phyloP scores from a whole-genome alignment of 1,284 basidiomycete genomes.

The Rugosomyces carneus region DNA sequence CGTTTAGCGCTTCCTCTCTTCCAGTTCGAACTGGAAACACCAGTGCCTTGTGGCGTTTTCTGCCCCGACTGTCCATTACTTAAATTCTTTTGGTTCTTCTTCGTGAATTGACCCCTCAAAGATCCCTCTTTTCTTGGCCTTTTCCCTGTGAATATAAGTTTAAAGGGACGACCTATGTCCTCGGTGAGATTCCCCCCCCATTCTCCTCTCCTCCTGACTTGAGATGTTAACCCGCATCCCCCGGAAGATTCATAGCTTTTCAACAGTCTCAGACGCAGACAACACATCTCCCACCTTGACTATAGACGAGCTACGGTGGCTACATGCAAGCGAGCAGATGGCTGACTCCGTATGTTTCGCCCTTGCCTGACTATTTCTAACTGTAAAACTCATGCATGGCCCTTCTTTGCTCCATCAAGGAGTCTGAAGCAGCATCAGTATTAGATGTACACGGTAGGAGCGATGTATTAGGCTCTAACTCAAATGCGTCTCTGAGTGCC shows the following conservation, averaged over 20 bases:
- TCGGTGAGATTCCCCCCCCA: slow-evolving; percentile 17
- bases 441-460: slow-evolving; percentile 2
- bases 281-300: slow-evolving; percentile 28
- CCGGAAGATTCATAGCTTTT: slow-evolving; percentile 11
- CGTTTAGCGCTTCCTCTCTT: slow-evolving; percentile 5
- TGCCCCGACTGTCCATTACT: background rate
- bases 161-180: background rate
- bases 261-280: slow-evolving; percentile 20
- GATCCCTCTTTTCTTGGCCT: background rate
- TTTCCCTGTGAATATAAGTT: slow-evolving; percentile 9
- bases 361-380: slow-evolving; percentile 17
- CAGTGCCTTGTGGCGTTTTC: slow-evolving; percentile 5
- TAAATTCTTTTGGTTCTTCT: background rate
- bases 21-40: slow-evolving; percentile 10
- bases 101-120: background rate
- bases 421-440: slow-evolving; percentile 5
- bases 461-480: background rate
- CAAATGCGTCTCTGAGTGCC: background rate
- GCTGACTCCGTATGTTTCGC: slow-evolving; percentile 15
- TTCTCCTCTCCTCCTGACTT: background rate
- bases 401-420: background rate
- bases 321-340: slow-evolving; percentile 32
- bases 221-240: slow-evolving; percentile 1
- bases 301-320: slow-evolving; percentile 41
- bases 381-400: slow-evolving; percentile 4